Evolutionary conservation across 2,329 filamentous ascomycete species (phyloP), one percentile per base, ranked within the genome.

Genomic region (Aspergillus pseudoterreus): DNA sequence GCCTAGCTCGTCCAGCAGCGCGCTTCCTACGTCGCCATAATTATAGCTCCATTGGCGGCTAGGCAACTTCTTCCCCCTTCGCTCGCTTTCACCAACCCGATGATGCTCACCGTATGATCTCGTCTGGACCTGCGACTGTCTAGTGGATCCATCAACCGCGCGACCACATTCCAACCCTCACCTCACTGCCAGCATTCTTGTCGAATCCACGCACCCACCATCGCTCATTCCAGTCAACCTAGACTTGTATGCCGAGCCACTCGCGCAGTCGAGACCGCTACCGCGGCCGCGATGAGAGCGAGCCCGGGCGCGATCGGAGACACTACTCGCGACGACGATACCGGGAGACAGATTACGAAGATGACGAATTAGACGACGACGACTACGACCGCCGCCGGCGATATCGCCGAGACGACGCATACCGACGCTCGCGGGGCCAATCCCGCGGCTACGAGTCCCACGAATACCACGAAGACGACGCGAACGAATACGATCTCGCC

Each of bases 231-330:
- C 49, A 24, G 24, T 21, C 30, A 45, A 48, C 11, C 17, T 41
- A 38, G 45, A 27, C 52, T 53, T 60, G 59, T 55, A 71, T 71
- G 67, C 67, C 65, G 47, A 60, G 57, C 47, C 62, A 68, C 50
- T 64, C 65, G 35, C 63, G 62, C 52, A 68, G 63, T 55, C 65
- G 68, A 42, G 67, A 69, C 56, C 68, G 65, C 43, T 53, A 63
- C 50, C 55, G 56, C 50, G 56, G 60, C 57, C 59, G 57, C 56
- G 55, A 53, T 58, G 56, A 49, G 11, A 30, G 27, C 27, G 27
- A 30, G 27, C 27, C 27, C 54, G 63, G 57, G 51, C 60, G 49
- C 49, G 63, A 59, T 41, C 42, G 36, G 21, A 44, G 45, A 49
- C 15, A 39, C 41, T 53, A 58, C 15, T 57, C 54, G 15, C 58